Base-by-base conservation (phyloP, 2,329 filamentous ascomycete species). In the Myriosclerotinia curreyana region DNA sequence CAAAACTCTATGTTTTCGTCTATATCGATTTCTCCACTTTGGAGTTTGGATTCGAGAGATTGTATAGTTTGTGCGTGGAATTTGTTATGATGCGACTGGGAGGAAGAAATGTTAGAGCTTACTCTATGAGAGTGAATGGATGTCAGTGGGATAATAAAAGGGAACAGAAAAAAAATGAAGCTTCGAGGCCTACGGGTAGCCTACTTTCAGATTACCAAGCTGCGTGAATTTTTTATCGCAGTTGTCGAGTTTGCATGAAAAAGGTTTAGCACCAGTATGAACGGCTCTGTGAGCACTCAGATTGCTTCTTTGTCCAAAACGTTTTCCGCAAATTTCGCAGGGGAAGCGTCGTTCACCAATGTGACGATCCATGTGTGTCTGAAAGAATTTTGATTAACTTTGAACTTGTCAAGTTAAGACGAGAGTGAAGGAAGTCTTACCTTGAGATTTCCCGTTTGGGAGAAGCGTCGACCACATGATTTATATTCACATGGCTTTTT, bases 181-280 rank as follows among this genome's bases (percentile, higher is more conserved):
- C 28, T 5, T 17, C 28, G 22, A 20, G 14, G 9, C 28, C 28
- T 31, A 5, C 28, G 11, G 22, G 38, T 42, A 80, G 53, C 48
- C 71, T 77, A 92, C 90, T 80, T 93, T 95, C 55, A 97, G 81
- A 73, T 98, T 98, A 14, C 94, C 94, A 9, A 91, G 82, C 75
- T 97, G 94, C 17, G 91, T 95, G 75, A 98, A 98, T 14, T 85
- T 83, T 70, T 91, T 87, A 31, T 86, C 86, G 75, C 94, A 98
- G 6, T 83, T 82, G 3, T 85, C 82, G 68, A 90, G 83, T 68
- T 85, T 87, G 79, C 92, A 96, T 40, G 63, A 49, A 69, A 53
- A 54, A 3, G 48, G 48, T 72, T 40, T 49, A 20, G n/a, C 38
- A 56, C 53, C 51, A n/a, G 7, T 34, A 52, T 61, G 63, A 64